These are phyloP conservation scores for Marsdenia floribunda DNA, from an alignment of 257 asterid genomes.

Conservation along the genomic window DNA sequence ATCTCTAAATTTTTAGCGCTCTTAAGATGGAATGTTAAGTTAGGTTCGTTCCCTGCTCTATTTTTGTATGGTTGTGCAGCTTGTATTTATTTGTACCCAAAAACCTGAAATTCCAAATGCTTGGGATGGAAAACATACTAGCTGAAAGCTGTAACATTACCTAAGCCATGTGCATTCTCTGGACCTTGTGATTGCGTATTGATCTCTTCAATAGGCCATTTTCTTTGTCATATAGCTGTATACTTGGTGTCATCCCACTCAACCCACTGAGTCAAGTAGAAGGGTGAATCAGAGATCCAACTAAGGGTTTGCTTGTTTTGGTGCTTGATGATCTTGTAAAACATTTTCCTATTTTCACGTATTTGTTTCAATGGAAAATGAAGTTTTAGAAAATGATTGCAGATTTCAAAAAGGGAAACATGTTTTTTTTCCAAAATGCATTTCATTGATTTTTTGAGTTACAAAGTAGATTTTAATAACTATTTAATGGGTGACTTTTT, in stretches of 20 bases:
- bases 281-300: background rate
- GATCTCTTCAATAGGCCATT: background rate
- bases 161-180: background rate
- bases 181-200: background rate
- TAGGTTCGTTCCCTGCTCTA: background rate
- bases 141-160: background rate
- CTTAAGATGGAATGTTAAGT: background rate
- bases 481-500: no score
- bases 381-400: no score
- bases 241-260: background rate
- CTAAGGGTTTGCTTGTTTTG: background rate
- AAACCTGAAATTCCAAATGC: background rate
- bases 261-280: background rate
- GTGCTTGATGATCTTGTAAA: no score
- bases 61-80: background rate
- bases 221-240: background rate
- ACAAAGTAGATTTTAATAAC: no score
- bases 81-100: background rate
- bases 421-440: no score
- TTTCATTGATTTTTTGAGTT: no score
- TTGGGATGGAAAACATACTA: background rate
- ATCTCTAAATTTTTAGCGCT: background rate
- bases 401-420: no score
- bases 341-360: no score
- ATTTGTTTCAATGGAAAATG: no score